These are phyloP conservation scores for Diaporthe destruens DNA, from an alignment of 2,329 filamentous ascomycete genomes.

Conservation along the genomic window DNA sequence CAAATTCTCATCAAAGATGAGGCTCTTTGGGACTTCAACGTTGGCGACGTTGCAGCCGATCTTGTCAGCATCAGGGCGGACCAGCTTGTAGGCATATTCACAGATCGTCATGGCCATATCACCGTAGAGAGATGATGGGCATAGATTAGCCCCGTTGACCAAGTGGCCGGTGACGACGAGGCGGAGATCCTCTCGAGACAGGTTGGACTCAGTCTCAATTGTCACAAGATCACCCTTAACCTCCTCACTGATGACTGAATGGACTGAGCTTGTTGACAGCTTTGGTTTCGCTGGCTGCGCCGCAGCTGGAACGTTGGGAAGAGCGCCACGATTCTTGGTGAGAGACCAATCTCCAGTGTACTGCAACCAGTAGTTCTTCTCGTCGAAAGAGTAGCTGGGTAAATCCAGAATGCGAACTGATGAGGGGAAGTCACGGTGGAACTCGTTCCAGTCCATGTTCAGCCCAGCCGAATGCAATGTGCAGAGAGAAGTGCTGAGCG, in stretches of 20 bases:
- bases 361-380: constrained; percentile 77
- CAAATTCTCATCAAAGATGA: constrained; percentile 67
- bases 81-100: constrained; percentile 75
- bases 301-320: constrained; percentile 48
- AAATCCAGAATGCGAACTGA: constrained; percentile 67
- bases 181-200: constrained; percentile 73
- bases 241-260: constrained; percentile 72
- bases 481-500: constrained; percentile 68
- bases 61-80: constrained; percentile 67
- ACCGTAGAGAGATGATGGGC: constrained; percentile 69
- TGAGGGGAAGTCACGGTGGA: constrained; percentile 64
- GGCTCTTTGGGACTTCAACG: constrained; percentile 77
- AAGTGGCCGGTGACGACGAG: constrained; percentile 72
- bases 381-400: constrained; percentile 78
- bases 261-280: constrained; percentile 74
- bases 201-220: constrained; percentile 74
- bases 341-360: constrained; percentile 78
- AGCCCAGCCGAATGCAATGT: constrained; percentile 73
- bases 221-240: constrained; percentile 70
- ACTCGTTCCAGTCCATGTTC: constrained; percentile 78
- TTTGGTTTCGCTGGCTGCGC: constrained; percentile 62
- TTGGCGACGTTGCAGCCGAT: constrained; percentile 74
- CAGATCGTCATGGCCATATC: constrained; percentile 67
- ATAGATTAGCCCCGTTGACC: constrained; percentile 76
- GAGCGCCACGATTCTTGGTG: constrained; percentile 73